Evolutionary conservation across 2,329 filamentous ascomycete genomes (phyloP).

Genomic region (Neurospora crassa): DNA sequence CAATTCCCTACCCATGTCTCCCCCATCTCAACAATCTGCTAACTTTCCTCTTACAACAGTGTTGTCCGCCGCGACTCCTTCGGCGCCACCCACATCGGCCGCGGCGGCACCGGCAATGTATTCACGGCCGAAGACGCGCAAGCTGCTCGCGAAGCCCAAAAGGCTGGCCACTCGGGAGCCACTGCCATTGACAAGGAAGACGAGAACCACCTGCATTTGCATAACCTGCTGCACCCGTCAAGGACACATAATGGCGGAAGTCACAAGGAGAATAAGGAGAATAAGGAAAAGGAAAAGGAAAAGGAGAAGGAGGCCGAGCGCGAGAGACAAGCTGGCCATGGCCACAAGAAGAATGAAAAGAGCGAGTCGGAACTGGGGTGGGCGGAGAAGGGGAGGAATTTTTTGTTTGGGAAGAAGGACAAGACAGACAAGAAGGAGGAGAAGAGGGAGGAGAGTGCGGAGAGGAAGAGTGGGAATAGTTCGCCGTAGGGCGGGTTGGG

Average conservation of each 20-base stretch:
- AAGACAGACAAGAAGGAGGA: slow-evolving; percentile 13
- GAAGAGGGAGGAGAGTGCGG: background rate
- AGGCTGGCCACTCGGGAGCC: slow-evolving; percentile 18
- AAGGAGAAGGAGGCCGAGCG: slow-evolving; percentile 4
- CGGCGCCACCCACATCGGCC: slow-evolving; percentile 57
- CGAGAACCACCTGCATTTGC: background rate
- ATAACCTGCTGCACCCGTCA: background rate
- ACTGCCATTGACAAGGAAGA: slow-evolving; percentile 18
- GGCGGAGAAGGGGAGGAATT: slow-evolving; percentile 19
- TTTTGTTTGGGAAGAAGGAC: slow-evolving; percentile 19
- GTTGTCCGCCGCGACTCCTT: slow-evolving; percentile 45
- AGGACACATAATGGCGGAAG: slow-evolving; percentile 1
- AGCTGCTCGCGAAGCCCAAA: slow-evolving; percentile 13
- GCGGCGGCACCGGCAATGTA: slow-evolving; percentile 68
- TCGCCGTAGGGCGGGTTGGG: background rate
- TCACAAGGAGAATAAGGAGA: slow-evolving; percentile 17
- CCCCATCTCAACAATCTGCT: background rate
- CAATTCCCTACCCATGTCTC: background rate
- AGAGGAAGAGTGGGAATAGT: background rate
- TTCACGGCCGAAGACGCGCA: slow-evolving; percentile 38
- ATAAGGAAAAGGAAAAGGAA: slow-evolving; percentile 18
- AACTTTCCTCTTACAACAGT: too few relatives aligned
- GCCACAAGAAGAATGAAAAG: slow-evolving; percentile 38
- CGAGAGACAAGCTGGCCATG: background rate
- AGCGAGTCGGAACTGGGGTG: slow-evolving; percentile 16